Percentiles rank a stretch among this genome's conserved stretches.
These are phyloP conservation scores for Amanita phalloides DNA, from an alignment of 768 basidiomycete species.

Conservation along the genomic window DNA sequence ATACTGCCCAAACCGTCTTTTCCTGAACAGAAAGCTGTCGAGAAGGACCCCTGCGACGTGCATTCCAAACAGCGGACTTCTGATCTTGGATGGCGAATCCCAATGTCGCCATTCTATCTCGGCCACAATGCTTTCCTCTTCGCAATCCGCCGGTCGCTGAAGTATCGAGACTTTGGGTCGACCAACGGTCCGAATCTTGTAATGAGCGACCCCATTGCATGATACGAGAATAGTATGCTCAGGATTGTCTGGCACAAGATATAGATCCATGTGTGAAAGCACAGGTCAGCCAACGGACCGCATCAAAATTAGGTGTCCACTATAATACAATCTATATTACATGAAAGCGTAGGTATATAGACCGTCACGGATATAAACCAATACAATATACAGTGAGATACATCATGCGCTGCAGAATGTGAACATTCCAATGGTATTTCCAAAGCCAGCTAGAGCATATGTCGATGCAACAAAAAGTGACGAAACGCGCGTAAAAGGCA, in stretches of 20 bases:
- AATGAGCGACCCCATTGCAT: constrained; percentile 38
- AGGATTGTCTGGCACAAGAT: constrained; percentile 40
- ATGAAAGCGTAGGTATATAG: background rate
- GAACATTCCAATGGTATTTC: constrained; percentile 65
- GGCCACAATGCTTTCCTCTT: constrained; percentile 31
- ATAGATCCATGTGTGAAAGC: constrained; percentile 32
- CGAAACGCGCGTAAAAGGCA: constrained; percentile 76
- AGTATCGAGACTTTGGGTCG: constrained; percentile 3
- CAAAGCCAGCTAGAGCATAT: constrained; percentile 60
- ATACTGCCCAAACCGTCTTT: constrained; percentile 4
- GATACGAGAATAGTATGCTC: constrained; percentile 39
- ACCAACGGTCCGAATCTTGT: constrained; percentile 29
- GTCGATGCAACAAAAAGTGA: constrained; percentile 38
- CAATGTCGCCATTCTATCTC: constrained; percentile 38
- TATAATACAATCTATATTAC: background rate
- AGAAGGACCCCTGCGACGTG: background rate
- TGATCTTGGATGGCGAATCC: constrained; percentile 30
- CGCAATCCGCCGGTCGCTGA: constrained; percentile 25
- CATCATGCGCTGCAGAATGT: background rate
- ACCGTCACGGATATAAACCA: background rate
- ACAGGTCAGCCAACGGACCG: background rate
- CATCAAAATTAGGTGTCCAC: background rate
- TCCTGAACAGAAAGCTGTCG: constrained; percentile 7
- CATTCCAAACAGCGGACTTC: constrained; percentile 25
- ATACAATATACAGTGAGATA: background rate